phyloP scores from a whole-genome alignment of 257 asterid species.

The Nicotiana undulata region DNA sequence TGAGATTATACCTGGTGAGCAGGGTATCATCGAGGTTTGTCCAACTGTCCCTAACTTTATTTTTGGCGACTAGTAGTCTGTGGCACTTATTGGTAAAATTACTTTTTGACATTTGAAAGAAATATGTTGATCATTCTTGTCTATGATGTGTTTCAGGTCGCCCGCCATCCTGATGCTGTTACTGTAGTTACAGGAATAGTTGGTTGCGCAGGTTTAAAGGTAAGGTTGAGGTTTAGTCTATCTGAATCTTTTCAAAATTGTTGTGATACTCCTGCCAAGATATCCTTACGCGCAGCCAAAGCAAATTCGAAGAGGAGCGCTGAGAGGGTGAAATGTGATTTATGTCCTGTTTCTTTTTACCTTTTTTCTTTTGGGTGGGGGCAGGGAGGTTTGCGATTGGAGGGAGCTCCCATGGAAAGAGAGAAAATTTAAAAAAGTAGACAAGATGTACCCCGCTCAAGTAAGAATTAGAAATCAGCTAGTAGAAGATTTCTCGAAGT shows the following conservation, averaged over 20 bases:
- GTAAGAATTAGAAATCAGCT: background rate
- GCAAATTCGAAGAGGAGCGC: background rate
- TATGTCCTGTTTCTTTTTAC: background rate
- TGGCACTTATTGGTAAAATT: constrained; percentile 5
- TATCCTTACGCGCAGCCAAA: background rate
- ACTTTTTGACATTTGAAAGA: background rate
- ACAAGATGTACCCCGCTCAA: background rate
- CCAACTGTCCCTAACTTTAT: background rate
- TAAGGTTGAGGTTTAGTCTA: constrained; percentile 7
- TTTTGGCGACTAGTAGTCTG: background rate
- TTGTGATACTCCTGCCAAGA: background rate
- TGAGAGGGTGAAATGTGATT: background rate
- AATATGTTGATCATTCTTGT: background rate
- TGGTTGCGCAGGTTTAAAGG: constrained; percentile 99
- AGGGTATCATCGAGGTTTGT: constrained; percentile 83
- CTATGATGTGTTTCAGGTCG: constrained; percentile 52
- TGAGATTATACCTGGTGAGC: constrained; percentile 92
- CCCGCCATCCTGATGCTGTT: constrained; percentile 92
- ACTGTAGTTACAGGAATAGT: constrained; percentile 97
- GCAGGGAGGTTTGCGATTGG: background rate
- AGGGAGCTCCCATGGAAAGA: background rate
- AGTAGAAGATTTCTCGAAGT: background rate
- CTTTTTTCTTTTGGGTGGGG: background rate
- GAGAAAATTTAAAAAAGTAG: background rate
- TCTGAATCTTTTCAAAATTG: background rate